phyloP scores from a whole-genome alignment of 1,284 basidiomycete species.

The Tylopilus orsonianus region DNA sequence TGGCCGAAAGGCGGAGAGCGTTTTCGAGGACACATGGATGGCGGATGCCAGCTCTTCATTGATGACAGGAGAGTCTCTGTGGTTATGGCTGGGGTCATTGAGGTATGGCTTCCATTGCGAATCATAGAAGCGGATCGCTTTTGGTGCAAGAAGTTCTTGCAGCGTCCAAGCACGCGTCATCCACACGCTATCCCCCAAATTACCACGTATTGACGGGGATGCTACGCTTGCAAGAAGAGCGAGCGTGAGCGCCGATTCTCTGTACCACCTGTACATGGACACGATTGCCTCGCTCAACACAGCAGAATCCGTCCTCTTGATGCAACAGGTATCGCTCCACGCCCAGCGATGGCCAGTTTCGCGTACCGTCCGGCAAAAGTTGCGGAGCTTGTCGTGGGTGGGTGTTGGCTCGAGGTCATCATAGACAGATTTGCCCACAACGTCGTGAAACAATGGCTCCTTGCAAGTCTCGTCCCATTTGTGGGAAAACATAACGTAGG shows the following conservation, averaged over 20 bases:
- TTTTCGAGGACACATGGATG: not conserved
- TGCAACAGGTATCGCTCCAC: conserved; percentile 15
- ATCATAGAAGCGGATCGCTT: conserved; percentile 13
- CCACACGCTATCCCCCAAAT: conserved; percentile 6
- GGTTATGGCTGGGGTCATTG: conserved; percentile 2
- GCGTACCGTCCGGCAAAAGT: conserved; percentile 8
- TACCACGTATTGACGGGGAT: not conserved
- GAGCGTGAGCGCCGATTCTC: conserved; percentile 10
- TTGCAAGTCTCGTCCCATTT: conserved; percentile 12
- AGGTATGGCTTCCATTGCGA: conserved; percentile 13
- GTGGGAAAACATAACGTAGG: conserved; percentile 24
- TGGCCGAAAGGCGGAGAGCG: conserved; percentile 4
- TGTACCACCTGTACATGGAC: conserved; percentile 21
- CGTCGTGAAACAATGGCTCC: conserved; percentile 14
- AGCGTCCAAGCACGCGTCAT: conserved; percentile 16
- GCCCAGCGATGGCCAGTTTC: conserved; percentile 3
- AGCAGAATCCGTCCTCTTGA: not conserved
- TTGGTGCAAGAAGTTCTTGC: conserved; percentile 15
- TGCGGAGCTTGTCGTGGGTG: conserved; percentile 7
- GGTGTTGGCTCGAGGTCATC: conserved; percentile 2
- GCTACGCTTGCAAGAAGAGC: conserved; percentile 1
- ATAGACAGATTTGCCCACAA: conserved; percentile 13
- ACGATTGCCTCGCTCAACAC: not conserved
- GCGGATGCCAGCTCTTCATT: conserved; percentile 2
- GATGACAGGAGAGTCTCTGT: conserved; percentile 10